Percentiles rank a stretch among this genome's conserved stretches.
phyloP scores from a whole-genome alignment of 2,329 filamentous ascomycete species.

The Aspergillus sojae region DNA sequence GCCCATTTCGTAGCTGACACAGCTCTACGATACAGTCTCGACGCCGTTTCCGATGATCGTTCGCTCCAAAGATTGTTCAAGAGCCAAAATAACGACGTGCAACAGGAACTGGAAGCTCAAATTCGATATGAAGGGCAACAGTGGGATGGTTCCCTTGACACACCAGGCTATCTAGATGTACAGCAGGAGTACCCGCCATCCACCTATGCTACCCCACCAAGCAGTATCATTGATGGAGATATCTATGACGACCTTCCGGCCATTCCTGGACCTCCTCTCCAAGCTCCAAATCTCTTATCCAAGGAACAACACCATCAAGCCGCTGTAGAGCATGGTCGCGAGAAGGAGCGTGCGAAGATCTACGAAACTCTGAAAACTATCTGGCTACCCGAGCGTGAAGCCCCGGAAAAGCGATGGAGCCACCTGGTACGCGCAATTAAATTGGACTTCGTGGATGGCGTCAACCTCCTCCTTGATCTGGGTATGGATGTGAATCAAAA shows the following conservation, averaged over 20 bases:
- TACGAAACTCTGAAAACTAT: background rate
- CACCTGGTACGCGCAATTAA: background rate
- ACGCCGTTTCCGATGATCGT: background rate
- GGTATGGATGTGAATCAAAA: background rate
- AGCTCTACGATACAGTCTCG: background rate
- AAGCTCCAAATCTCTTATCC: background rate
- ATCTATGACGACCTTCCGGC: background rate
- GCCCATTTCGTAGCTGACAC: background rate
- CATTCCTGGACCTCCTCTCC: background rate
- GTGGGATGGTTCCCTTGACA: background rate
- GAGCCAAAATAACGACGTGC: background rate
- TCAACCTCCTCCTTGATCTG: background rate
- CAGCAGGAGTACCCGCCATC: background rate
- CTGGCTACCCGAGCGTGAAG: background rate
- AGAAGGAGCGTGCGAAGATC: background rate
- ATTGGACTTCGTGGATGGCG: background rate
- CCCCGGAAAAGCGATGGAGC: background rate
- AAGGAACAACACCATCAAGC: background rate
- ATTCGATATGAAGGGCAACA: background rate
- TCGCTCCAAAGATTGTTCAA: background rate
- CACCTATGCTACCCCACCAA: background rate
- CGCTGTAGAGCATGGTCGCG: background rate
- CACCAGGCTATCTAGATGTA: background rate
- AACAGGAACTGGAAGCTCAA: background rate
- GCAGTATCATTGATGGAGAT: background rate